Base-by-base conservation (phyloP, 2,329 filamentous ascomycete genomes). In the Penicillium sp. region DNA sequence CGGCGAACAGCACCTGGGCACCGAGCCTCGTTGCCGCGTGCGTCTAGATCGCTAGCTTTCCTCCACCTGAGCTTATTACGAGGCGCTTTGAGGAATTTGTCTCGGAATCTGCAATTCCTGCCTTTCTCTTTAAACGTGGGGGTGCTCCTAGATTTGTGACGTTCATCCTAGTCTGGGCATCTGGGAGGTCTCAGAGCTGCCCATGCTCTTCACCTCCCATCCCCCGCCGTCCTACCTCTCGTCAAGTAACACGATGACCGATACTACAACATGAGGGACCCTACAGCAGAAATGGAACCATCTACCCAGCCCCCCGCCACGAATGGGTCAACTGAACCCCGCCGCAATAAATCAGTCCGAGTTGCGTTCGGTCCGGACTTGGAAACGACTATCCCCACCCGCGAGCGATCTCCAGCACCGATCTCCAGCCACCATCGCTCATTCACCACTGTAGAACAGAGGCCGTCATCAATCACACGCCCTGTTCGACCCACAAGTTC, bases 291-390 rank as follows among this genome's bases (percentile, higher is more conserved):
- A 43, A 73, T 74, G 69, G 71, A 75, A 58, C 61, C 67, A 58
- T 65, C 60, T 51, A 56, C 60, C 43, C 61, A 69, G 42, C 61
- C 57, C 18, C 62, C 68, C 52, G 51, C 65, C 37, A 60, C 65
- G 20, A 72, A 67, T 58, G 62, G 64, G 45, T 68, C 69, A 26
- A 61, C 61, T 40, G 71, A 69, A 59, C 64, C 69, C 43, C 69
- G 71, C 54, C 69, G 67, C 52, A 60, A 64, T 45, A 74, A 72
- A 59, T 69, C 70, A 9, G 72, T 67, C 27, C 72, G 73, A 44
- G 73, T 75, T 43, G 71, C 72, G 23, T 75, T 75, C 55, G 73
- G 71, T 48, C 72, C 73, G 4, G 71, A 73, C 15, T 54, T 73
- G 31, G 72, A 75, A 59, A 71, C 69, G 3, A 67, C 70, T 26